These are phyloP conservation scores for Colletotrichum coccodes DNA, from an alignment of 2,329 filamentous ascomycete genomes.

Conservation along the genomic window DNA sequence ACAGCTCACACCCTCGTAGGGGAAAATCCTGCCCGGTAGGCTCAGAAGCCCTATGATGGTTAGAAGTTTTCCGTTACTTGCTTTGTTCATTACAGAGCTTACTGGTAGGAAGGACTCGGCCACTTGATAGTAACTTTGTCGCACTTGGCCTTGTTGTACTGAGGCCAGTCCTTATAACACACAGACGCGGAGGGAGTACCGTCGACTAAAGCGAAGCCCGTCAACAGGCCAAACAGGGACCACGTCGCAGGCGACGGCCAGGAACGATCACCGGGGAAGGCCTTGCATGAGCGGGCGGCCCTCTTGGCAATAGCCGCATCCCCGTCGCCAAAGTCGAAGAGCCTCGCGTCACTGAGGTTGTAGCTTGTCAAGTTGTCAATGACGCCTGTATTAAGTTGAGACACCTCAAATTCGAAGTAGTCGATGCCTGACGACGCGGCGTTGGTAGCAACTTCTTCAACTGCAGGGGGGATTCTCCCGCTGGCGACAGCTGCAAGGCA, in stretches of 20 bases:
- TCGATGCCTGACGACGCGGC: not conserved
- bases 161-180: conserved; percentile 48
- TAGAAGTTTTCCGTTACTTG: not conserved
- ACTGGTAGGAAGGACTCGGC: conserved; percentile 35
- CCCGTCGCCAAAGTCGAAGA: conserved; percentile 8
- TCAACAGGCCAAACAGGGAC: conserved; percentile 8
- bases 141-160: conserved; percentile 48
- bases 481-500: not conserved
- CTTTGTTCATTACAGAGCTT: conserved; percentile 63
- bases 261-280: conserved; percentile 10
- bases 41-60: not conserved
- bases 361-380: not conserved
- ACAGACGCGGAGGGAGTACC: conserved; percentile 41
- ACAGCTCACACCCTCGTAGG: conserved; percentile 55
- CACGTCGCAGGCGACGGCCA: conserved; percentile 24
- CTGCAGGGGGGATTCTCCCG: not conserved
- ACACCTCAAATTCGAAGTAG: conserved; percentile 9
- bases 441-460: not conserved
- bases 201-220: conserved; percentile 16
- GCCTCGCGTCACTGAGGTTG: not conserved
- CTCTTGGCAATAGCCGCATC: not conserved
- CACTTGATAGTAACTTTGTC: conserved; percentile 42
- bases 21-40: conserved; percentile 66
- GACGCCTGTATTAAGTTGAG: not conserved
- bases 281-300: conserved; percentile 22